Evolutionary conservation across 768 basidiomycete genomes (phyloP).

Genomic region (Auricularia cornea): DNA sequence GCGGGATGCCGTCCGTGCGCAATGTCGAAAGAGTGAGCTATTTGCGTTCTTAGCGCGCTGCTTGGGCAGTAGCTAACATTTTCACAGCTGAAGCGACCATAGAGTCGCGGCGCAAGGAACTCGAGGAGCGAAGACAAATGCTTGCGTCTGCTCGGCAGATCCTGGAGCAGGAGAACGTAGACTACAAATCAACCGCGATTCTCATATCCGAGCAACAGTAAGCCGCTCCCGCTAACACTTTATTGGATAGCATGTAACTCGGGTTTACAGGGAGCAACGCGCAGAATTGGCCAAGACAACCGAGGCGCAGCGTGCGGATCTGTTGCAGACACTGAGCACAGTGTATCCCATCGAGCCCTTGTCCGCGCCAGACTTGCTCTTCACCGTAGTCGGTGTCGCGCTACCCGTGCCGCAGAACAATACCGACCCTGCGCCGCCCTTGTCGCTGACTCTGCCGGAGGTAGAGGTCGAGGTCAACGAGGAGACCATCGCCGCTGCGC

Average conservation of each 20-base stretch:
- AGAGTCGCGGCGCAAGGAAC: slow-evolving; percentile 33
- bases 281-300: background rate
- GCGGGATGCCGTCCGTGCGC: slow-evolving; percentile 29
- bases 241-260: background rate
- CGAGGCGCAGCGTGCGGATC: slow-evolving; percentile 19
- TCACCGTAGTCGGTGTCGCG: slow-evolving; percentile 79
- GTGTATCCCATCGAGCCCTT: slow-evolving; percentile 88
- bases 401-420: slow-evolving; percentile 74
- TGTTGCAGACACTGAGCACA: slow-evolving; percentile 60
- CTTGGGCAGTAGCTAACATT: background rate
- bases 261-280: background rate
- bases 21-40: background rate
- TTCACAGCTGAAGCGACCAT: slow-evolving; percentile 35
- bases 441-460: slow-evolving; percentile 54
- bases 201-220: background rate
- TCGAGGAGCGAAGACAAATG: slow-evolving; percentile 38
- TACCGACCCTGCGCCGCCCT: slow-evolving; percentile 78
- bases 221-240: too few species aligned
- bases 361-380: slow-evolving; percentile 79
- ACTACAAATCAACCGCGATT: background rate
- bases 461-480: slow-evolving; percentile 48
- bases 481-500: slow-evolving; percentile 77
- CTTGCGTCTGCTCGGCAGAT: slow-evolving; percentile 37
- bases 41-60: background rate
- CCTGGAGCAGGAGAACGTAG: slow-evolving; percentile 22